Base-by-base conservation (phyloP, 176 grass and related monocot species). In the Otatea glauca region DNA sequence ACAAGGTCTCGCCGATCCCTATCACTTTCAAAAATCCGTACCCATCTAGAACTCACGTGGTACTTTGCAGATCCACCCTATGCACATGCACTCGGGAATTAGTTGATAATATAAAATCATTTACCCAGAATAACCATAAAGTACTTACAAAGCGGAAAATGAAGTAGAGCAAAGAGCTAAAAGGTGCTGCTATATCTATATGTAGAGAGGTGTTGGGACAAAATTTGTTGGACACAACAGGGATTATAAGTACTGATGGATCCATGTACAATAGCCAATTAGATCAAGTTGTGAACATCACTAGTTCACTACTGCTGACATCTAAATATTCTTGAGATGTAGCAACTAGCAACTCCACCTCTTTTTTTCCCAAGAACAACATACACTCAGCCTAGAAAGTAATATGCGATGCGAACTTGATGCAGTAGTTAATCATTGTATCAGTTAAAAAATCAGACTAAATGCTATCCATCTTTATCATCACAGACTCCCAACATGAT, bases 1-100 rank as follows among this genome's bases (percentile, higher is more conserved):
- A 99, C 96, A 89, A 99, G 96, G 81, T 99, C 96, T 78, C 96
- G 96, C 38, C 96, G 89, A 88, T 99, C 96, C 84, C 96, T 79
- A 47, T 99, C 96, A 13, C 96, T 99, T 95, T 94, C 91, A 82
- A 99, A 99, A 59, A 99, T 92, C 56, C 60, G 89, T 66, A 99
- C 69, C 96, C 96, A 99, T 50, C 85, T 96, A 56, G 96, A 99
- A 83, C 67, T 94, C 83, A 99, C 81, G 70, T 96, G 96, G 70
- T 99, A 99, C 61, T 92, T 99, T 83, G 91, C 82, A 6, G 96
- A 92, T 88, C 96, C 96, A 81, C 93, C 93, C 96, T 99, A 74
- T 56, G 79, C 23, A 86, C 21, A 77, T 83, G 72, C 85, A 90
- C 32, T 81, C 41, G 3, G 70, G 27, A 79, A 83, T 74, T 88